Conservation (phyloP, 768 basidiomycete genomes). For the Paxillus rubicundulus region DNA sequence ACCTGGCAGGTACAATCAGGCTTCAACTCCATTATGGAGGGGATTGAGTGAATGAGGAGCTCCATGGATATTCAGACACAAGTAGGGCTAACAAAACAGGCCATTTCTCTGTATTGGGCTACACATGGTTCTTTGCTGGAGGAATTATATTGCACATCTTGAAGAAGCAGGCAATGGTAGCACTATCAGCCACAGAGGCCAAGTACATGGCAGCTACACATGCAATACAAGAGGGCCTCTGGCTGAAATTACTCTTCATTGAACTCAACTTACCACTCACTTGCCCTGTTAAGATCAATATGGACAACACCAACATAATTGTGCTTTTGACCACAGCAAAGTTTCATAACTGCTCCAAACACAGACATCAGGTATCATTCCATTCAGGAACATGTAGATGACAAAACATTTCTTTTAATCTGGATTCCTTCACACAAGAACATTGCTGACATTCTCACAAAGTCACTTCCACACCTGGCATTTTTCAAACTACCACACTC, state of each 20-base stretch:
- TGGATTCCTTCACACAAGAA: too few species aligned
- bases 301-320: conserved; percentile 26
- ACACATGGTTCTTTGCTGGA: conserved; percentile 30
- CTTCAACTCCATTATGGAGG: not conserved
- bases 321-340: conserved; percentile 17
- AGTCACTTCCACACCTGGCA: too few species aligned
- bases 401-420: too few species aligned
- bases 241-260: too few species aligned
- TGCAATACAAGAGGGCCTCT: conserved; percentile 10
- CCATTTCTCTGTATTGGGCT: conserved; percentile 19
- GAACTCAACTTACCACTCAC: conserved; percentile 25
- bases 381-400: too few species aligned
- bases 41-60: not conserved
- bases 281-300: too few species aligned
- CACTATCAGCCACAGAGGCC: not conserved
- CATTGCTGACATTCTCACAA: too few species aligned
- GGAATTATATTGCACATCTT: conserved; percentile 27
- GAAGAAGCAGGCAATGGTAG: conserved; percentile 34
- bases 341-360: conserved; percentile 23
- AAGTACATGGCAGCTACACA: conserved; percentile 8
- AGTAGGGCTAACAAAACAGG: conserved; percentile 27
- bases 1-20: conserved; percentile 4
- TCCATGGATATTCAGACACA: conserved; percentile 19
- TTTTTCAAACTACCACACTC: too few species aligned
- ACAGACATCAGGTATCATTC: conserved; percentile 22